phyloP scores from a whole-genome alignment of 2,329 filamentous ascomycete species.

The Penicillium sp. region DNA sequence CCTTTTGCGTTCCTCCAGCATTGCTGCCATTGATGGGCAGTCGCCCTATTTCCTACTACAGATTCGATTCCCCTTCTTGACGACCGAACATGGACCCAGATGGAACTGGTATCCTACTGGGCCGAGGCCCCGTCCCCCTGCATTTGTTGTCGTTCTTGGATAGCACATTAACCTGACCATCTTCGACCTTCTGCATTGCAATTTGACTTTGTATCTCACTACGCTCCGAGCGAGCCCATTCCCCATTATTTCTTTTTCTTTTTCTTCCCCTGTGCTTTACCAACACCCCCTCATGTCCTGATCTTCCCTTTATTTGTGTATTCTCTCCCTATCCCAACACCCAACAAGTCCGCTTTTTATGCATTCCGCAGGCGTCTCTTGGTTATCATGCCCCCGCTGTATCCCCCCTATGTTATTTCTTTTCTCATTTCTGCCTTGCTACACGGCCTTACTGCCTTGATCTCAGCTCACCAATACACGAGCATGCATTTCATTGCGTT shows the following conservation, averaged over 20 bases:
- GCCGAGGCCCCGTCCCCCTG: conserved; percentile 17
- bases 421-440: conserved; percentile 25
- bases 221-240: conserved; percentile 23
- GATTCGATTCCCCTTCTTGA: conserved; percentile 17
- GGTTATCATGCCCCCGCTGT: conserved; percentile 23
- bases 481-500: conserved; percentile 7
- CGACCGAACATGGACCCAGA: conserved; percentile 8
- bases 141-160: conserved; percentile 19
- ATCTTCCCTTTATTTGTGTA: conserved; percentile 22
- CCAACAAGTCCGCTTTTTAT: conserved; percentile 27
- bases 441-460: conserved; percentile 8
- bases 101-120: conserved; percentile 25
- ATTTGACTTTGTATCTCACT: conserved; percentile 18
- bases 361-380: conserved; percentile 43
- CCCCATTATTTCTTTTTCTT: conserved; percentile 13
- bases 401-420: conserved; percentile 15
- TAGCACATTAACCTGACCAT: conserved; percentile 15
- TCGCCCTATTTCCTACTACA: conserved; percentile 8
- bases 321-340: conserved; percentile 11
- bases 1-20: conserved; percentile 15
- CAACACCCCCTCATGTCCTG: conserved; percentile 27
- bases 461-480: conserved; percentile 5
- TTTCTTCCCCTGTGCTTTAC: conserved; percentile 21
- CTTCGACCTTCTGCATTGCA: conserved; percentile 15
- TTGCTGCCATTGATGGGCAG: conserved; percentile 15